Percentiles rank a stretch among this genome's conserved stretches.
Evolutionary conservation across 2,329 filamentous ascomycete genomes (phyloP).

Genomic region (Colletotrichum chlorophyti): DNA sequence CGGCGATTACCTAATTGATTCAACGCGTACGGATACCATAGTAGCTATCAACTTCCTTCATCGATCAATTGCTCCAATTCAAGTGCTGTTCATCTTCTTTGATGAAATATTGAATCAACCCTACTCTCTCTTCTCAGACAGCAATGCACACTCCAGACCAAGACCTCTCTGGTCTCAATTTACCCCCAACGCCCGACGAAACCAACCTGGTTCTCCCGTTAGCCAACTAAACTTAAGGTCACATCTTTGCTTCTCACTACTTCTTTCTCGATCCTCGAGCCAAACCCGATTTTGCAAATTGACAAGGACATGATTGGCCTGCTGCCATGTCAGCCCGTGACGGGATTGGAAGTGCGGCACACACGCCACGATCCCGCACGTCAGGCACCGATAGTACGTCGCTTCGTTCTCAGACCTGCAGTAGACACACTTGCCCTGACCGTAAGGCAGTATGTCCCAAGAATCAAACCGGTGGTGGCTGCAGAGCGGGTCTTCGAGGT

Average conservation of each 20-base stretch:
- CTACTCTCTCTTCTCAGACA: too few species aligned
- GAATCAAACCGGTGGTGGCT: not conserved
- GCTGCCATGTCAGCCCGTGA: not conserved
- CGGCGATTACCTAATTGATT: not conserved
- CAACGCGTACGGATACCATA: too few species aligned
- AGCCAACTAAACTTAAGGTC: not conserved
- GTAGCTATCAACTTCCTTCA: not conserved
- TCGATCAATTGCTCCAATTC: too few species aligned
- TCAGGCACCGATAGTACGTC: not conserved
- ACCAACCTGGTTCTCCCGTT: too few species aligned
- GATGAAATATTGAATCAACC: too few species aligned
- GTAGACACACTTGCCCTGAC: not conserved
- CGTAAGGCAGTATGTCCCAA: not conserved
- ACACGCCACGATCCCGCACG: conserved; percentile 1
- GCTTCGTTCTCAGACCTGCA: not conserved
- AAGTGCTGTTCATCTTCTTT: too few species aligned
- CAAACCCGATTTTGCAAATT: not conserved
- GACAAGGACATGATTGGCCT: not conserved
- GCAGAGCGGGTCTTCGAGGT: conserved; percentile 1
- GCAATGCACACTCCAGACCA: too few species aligned
- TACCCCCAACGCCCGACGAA: too few species aligned
- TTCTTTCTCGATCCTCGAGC: not conserved
- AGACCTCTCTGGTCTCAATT: too few species aligned
- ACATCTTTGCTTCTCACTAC: not conserved
- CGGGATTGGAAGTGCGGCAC: not conserved